A percentile compares a stretch with the other conserved stretches of the same genome.
These are phyloP conservation scores for Diaporthe longicolla DNA, from an alignment of 2,329 filamentous ascomycete genomes.

Conservation along the genomic window DNA sequence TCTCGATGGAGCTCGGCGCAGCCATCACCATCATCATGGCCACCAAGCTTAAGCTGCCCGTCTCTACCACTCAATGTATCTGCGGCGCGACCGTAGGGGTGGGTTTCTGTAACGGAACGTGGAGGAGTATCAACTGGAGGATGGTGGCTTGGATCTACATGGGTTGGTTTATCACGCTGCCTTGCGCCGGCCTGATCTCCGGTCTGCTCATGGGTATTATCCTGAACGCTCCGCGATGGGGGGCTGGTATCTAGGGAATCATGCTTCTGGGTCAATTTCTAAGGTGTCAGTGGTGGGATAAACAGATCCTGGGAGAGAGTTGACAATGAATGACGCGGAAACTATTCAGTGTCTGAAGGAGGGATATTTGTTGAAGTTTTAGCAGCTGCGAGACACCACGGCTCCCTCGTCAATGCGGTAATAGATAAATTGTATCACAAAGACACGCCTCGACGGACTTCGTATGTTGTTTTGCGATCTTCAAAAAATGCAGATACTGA, in stretches of 20 bases:
- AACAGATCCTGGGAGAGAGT: neutral
- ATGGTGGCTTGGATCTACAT: constrained; percentile 72
- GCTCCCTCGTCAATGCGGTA: too few species aligned
- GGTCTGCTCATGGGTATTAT: constrained; percentile 74
- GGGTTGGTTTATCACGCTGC: constrained; percentile 74
- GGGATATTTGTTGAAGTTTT: too few species aligned
- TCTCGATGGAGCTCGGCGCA: constrained; percentile 71
- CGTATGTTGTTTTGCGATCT: too few species aligned
- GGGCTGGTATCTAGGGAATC: neutral
- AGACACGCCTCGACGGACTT: too few species aligned
- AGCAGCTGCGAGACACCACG: too few species aligned
- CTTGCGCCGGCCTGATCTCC: constrained; percentile 68
- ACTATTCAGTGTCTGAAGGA: too few species aligned
- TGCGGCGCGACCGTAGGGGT: constrained; percentile 74
- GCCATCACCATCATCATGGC: constrained; percentile 75
- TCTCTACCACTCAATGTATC: constrained; percentile 77
- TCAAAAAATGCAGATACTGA: too few species aligned
- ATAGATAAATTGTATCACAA: too few species aligned
- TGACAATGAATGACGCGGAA: too few species aligned
- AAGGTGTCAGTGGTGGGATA: neutral
- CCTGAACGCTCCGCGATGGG: constrained; percentile 68
- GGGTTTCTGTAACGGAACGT: constrained; percentile 71
- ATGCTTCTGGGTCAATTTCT: too few species aligned
- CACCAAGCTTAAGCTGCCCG: constrained; percentile 72
- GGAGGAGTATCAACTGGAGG: constrained; percentile 73